These are phyloP conservation scores for Xylaria scruposa DNA, from an alignment of 495 filamentous ascomycete genomes.

Conservation along the genomic window DNA sequence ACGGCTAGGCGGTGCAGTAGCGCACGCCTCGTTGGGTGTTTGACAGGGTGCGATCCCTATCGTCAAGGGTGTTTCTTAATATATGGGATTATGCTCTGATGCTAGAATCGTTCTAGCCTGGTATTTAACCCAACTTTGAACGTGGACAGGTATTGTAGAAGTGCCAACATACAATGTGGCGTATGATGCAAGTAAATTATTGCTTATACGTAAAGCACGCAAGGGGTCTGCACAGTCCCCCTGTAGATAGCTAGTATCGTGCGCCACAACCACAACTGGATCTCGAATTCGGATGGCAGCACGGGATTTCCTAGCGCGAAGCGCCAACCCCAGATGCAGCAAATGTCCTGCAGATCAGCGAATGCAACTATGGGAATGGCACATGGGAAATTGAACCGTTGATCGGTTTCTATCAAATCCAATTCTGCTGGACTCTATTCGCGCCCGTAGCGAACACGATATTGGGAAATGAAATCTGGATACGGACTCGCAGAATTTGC, in stretches of 20 bases:
- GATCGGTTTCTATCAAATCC: neutral
- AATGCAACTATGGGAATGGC: neutral
- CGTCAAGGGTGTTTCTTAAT: slow-evolving; percentile 6
- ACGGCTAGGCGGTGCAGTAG: slow-evolving; percentile 16
- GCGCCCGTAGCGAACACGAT: neutral
- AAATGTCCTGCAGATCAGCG: slow-evolving; percentile 15
- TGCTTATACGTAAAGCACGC: neutral
- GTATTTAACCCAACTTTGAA: neutral
- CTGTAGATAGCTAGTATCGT: neutral
- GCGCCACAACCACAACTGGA: slow-evolving; percentile 13
- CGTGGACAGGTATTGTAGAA: neutral
- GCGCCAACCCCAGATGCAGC: slow-evolving; percentile 9
- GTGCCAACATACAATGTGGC: neutral
- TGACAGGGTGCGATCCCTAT: neutral
- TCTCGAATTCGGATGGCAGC: slow-evolving; percentile 9
- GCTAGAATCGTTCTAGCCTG: neutral
- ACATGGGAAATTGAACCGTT: neutral
- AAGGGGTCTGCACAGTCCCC: neutral
- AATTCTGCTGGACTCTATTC: neutral
- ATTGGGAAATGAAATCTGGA: slow-evolving; percentile 18
- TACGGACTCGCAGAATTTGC: slow-evolving; percentile 11
- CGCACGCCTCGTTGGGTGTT: neutral
- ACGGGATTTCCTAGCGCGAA: slow-evolving; percentile 15
- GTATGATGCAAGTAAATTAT: neutral
- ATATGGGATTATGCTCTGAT: neutral